These are phyloP conservation scores for Cercospora nicotianae DNA, from an alignment of 2,329 filamentous ascomycete species.

Conservation along the genomic window DNA sequence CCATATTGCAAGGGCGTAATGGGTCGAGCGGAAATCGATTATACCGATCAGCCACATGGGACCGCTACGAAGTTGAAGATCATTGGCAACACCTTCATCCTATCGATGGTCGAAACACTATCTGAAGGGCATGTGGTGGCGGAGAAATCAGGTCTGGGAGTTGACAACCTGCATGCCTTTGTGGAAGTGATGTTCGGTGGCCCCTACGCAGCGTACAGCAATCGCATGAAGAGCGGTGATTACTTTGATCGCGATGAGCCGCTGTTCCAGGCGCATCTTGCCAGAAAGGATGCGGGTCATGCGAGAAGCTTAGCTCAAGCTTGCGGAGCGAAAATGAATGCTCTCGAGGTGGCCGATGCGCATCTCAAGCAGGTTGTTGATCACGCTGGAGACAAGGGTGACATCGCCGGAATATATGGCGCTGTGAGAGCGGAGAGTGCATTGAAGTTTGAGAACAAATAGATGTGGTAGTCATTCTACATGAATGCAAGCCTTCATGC, in stretches of 20 bases:
- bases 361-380: constrained; percentile 71
- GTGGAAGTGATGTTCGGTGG: constrained; percentile 74
- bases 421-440: constrained; percentile 73
- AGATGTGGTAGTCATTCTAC: background rate
- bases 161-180: constrained; percentile 67
- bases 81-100: constrained; percentile 81
- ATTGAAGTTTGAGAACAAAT: constrained; percentile 62
- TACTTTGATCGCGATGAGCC: constrained; percentile 75
- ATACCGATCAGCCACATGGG: constrained; percentile 66
- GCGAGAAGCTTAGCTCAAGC: constrained; percentile 65
- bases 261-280: constrained; percentile 79
- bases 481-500: background rate
- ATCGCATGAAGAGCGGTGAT: constrained; percentile 71
- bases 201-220: constrained; percentile 71
- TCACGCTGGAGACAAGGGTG: constrained; percentile 67
- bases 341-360: constrained; percentile 65
- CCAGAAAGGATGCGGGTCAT: constrained; percentile 78
- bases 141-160: constrained; percentile 76
- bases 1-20: constrained; percentile 75
- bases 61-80: constrained; percentile 74
- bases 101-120: constrained; percentile 78
- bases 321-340: constrained; percentile 63
- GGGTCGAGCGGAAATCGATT: constrained; percentile 67
- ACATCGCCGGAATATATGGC: constrained; percentile 82
- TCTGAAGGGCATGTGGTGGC: constrained; percentile 76